Conservation (phyloP, 495 filamentous ascomycete species). For the Neurospora hispaniola region DNA sequence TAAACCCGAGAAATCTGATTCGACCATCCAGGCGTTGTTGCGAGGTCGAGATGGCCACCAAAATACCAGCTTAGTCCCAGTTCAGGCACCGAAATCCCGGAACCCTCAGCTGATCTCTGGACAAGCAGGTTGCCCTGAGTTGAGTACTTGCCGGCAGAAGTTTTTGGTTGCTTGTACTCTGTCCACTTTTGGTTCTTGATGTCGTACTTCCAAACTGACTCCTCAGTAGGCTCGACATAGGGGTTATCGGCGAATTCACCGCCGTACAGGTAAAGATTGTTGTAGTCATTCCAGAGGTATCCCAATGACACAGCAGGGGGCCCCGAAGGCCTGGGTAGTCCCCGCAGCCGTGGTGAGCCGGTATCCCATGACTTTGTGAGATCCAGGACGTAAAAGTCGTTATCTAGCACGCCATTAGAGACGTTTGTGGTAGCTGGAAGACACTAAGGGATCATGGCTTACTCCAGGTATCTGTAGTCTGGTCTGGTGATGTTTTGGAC, state of each 20-base stretch:
- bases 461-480: slow-evolving; percentile 56
- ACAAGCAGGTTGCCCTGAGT: slow-evolving; percentile 40
- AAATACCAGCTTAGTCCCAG: slow-evolving; percentile 65
- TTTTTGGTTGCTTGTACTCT: slow-evolving; percentile 44
- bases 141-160: slow-evolving; percentile 47
- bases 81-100: slow-evolving; percentile 55
- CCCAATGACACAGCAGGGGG: slow-evolving; percentile 61
- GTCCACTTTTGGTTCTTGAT: slow-evolving; percentile 48
- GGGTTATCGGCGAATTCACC: slow-evolving; percentile 58
- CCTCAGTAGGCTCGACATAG: slow-evolving; percentile 35
- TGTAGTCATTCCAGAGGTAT: slow-evolving; percentile 59
- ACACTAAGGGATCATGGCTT: slow-evolving; percentile 14
- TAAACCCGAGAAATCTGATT: slow-evolving; percentile 49
- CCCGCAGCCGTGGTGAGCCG: slow-evolving; percentile 46
- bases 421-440: neutral
- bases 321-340: slow-evolving; percentile 53
- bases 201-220: slow-evolving; percentile 57
- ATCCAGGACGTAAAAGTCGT: slow-evolving; percentile 57
- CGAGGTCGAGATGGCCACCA: slow-evolving; percentile 59
- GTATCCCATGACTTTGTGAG: slow-evolving; percentile 58
- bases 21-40: slow-evolving; percentile 62
- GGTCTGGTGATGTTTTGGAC: slow-evolving; percentile 38
- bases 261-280: slow-evolving; percentile 60
- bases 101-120: slow-evolving; percentile 59
- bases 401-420: slow-evolving; percentile 39